Base-by-base conservation (phyloP, 352 stramenopile species). In the Phytophthora megakarya region DNA sequence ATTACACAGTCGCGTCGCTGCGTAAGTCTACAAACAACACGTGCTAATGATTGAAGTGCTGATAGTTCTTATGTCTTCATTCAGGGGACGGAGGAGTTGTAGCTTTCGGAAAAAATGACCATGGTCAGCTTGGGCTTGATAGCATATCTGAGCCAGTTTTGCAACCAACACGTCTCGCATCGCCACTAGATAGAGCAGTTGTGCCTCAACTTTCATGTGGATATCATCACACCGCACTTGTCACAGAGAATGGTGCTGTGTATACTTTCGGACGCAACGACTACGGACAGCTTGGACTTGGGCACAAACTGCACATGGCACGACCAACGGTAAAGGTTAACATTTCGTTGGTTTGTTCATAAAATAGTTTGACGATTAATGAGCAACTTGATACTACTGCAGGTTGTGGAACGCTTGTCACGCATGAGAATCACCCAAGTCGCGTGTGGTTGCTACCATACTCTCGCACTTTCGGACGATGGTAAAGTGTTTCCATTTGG, bases 231-330 rank as follows among this genome's bases (percentile, higher is more conserved):
- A 97, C 92, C 5, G 75, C 96, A 5, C 73, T 83, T 25, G 73
- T 97, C 16, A 86, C 81, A 9, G 77, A 88, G 10, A 70, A 64
- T 49, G 89, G 82, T 13, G 72, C 70, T 28, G 71, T 98, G 38
- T 96, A 84, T 55, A 87, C 86, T 5, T 98, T 98, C 62, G 93
- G 93, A 5, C 70, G 92, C 18, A 98, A 98, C 56, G 93, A 98
- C 75, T 98, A 97, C 50, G 93, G 93, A 2, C 93, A 98, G 56
- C 80, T 98, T 22, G 93, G 93, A 25, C 76, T 98, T 22, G 92
- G 93, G 12, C 88, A 98, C 71, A 90, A 88, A 54, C 69, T 76
- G 25, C 80, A 92, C 56, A 73, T 85, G 39, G 40, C 69, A 8
- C 67, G 50, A 13, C 84, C 87, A 43, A 88, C 70, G 49, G 86